phyloP scores from a whole-genome alignment of 352 stramenopile species.

The Phytopythium montanum region DNA sequence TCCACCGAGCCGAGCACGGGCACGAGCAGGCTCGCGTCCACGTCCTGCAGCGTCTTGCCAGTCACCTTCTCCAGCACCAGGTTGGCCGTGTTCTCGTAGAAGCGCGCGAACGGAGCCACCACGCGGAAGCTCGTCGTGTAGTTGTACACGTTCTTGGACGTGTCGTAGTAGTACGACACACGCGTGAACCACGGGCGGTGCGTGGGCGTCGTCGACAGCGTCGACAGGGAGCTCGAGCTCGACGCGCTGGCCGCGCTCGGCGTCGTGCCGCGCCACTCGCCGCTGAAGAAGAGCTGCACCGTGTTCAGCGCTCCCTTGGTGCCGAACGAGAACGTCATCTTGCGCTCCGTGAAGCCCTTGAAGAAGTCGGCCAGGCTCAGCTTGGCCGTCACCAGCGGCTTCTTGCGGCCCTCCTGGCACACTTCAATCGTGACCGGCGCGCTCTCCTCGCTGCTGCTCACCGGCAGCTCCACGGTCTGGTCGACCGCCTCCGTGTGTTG shows the following conservation, averaged over 20 bases:
- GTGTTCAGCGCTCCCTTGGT: conserved; percentile 20
- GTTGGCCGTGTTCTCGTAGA: conserved; percentile 68
- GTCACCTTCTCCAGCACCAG: conserved; percentile 55
- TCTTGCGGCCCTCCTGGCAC: conserved; percentile 33
- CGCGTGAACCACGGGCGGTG: conserved; percentile 70
- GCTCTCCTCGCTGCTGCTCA: conserved; percentile 23
- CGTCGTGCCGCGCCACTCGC: conserved; percentile 19
- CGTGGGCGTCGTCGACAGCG: conserved; percentile 10
- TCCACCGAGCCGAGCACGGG: conserved; percentile 54
- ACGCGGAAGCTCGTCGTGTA: conserved; percentile 80
- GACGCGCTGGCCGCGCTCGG: conserved; percentile 7
- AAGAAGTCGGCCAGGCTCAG: conserved; percentile 28
- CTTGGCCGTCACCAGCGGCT: conserved; percentile 34
- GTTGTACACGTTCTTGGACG: conserved; percentile 74
- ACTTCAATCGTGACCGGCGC: conserved; percentile 43
- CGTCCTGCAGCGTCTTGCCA: conserved; percentile 51
- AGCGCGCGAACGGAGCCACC: conserved; percentile 52
- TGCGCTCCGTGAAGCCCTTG: conserved; percentile 17
- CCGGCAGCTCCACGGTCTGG: conserved; percentile 40
- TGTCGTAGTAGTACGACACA: conserved; percentile 79
- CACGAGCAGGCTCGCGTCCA: conserved; percentile 48
- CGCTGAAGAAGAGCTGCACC: conserved; percentile 23
- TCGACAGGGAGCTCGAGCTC: not conserved
- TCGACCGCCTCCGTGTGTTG: conserved; percentile 21
- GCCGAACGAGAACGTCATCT: conserved; percentile 43